Conservation (phyloP, 306 rosid genomes). For the Rubus idaeus region DNA sequence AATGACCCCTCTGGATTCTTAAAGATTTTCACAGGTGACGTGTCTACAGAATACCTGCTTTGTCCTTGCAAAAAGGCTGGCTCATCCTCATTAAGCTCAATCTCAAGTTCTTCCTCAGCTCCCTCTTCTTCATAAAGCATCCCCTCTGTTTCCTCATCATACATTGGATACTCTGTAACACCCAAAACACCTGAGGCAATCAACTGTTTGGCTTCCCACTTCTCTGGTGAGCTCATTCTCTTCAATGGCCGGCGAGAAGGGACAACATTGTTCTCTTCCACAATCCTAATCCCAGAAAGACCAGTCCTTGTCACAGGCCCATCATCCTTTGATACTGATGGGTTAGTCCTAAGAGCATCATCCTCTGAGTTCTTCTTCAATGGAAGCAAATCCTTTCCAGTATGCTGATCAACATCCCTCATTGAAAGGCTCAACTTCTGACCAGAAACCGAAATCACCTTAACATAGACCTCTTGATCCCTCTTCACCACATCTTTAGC, state of each 20-base stretch:
- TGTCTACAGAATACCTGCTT: slow-evolving; percentile 74
- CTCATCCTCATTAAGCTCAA: slow-evolving; percentile 84
- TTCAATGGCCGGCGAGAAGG: slow-evolving; percentile 73
- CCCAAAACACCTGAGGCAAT: slow-evolving; percentile 80
- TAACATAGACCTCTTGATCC: slow-evolving; percentile 79
- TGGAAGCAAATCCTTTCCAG: slow-evolving; percentile 77
- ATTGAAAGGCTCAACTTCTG: slow-evolving; percentile 80
- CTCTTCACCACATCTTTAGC: slow-evolving; percentile 85
- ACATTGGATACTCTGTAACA: slow-evolving; percentile 67
- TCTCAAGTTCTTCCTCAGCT: slow-evolving; percentile 85
- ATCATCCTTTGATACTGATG: slow-evolving; percentile 53
- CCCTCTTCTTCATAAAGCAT: slow-evolving; percentile 79
- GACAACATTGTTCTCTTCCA: slow-evolving; percentile 59
- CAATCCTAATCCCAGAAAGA: slow-evolving; percentile 81
- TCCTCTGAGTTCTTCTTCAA: slow-evolving; percentile 58
- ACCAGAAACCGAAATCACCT: slow-evolving; percentile 71
- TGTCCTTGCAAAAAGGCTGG: slow-evolving; percentile 87
- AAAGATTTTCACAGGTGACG: slow-evolving; percentile 91
- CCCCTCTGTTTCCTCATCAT: slow-evolving; percentile 86
- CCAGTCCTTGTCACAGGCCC: slow-evolving; percentile 64
- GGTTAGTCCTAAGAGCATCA: slow-evolving; percentile 54
- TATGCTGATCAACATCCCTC: slow-evolving; percentile 85
- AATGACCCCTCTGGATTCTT: slow-evolving; percentile 89
- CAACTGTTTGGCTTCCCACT: slow-evolving; percentile 83
- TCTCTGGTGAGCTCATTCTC: slow-evolving; percentile 95